Percentiles rank a stretch among this genome's conserved stretches.
These are phyloP conservation scores for Globisporangium acanthophoron DNA, from an alignment of 352 stramenopile genomes.

Conservation along the genomic window DNA sequence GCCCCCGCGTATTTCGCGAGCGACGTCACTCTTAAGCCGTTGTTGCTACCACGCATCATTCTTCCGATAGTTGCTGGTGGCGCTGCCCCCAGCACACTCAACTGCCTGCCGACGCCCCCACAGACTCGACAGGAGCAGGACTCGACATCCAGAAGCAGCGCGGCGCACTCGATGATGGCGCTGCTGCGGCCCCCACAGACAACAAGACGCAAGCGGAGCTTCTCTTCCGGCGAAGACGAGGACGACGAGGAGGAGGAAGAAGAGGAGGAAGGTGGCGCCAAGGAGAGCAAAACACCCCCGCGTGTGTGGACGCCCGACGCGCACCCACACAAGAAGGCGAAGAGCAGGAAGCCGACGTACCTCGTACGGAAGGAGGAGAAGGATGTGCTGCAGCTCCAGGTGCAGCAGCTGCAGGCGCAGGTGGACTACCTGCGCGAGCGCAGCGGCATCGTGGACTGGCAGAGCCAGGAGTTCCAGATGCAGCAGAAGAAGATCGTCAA, in stretches of 20 bases:
- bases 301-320: conserved; percentile 1
- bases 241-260: neutral
- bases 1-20: neutral
- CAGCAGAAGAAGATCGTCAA: conserved; percentile 38
- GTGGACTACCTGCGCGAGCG: conserved; percentile 29
- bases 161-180: neutral
- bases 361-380: conserved; percentile 49
- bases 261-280: neutral
- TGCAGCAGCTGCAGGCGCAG: conserved; percentile 31
- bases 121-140: neutral
- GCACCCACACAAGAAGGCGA: conserved; percentile 20
- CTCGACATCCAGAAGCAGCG: neutral
- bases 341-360: conserved; percentile 39
- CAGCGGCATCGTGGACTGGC: conserved; percentile 13
- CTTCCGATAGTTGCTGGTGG: neutral
- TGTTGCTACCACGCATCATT: neutral
- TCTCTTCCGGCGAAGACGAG: neutral
- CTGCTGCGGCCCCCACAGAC: neutral
- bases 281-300: neutral
- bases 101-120: neutral
- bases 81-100: neutral
- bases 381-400: conserved; percentile 26
- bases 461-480: conserved; percentile 18
- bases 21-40: neutral
- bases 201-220: neutral